phyloP scores from a whole-genome alignment of 352 stramenopile genomes.

The Globisporangium nunn region DNA sequence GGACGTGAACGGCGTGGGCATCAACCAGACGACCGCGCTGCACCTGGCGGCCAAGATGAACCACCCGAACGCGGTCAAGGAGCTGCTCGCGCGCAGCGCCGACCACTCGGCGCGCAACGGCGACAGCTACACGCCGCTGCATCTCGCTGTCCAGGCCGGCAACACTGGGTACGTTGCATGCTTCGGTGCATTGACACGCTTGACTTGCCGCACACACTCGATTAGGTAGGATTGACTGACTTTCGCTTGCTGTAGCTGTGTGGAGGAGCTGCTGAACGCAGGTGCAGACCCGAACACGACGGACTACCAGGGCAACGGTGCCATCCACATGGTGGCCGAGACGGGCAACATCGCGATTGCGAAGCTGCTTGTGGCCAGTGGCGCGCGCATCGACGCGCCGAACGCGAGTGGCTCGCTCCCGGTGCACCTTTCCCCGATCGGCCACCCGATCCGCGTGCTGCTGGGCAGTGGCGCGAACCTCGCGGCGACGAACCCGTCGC shows the following conservation, averaged over 20 bases:
- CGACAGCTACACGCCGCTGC: slow-evolving; percentile 77
- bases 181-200: too few relatives aligned
- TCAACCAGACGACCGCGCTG: slow-evolving; percentile 81
- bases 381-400: slow-evolving; percentile 60
- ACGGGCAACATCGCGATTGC: slow-evolving; percentile 70
- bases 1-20: slow-evolving; percentile 81
- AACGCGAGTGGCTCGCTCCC: slow-evolving; percentile 79
- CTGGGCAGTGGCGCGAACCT: slow-evolving; percentile 65
- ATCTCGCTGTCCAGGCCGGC: slow-evolving; percentile 63
- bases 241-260: slow-evolving; percentile 24
- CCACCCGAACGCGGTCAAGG: slow-evolving; percentile 67
- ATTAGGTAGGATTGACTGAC: too few relatives aligned
- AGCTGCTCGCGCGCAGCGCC: slow-evolving; percentile 59
- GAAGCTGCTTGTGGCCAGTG: slow-evolving; percentile 69
- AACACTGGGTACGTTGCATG: slow-evolving; percentile 42
- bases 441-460: slow-evolving; percentile 77
- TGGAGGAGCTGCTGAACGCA: slow-evolving; percentile 64
- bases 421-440: slow-evolving; percentile 81
- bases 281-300: slow-evolving; percentile 74
- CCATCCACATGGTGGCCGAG: slow-evolving; percentile 78
- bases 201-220: background rate
- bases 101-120: slow-evolving; percentile 61
- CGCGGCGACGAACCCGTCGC: slow-evolving; percentile 61
- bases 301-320: slow-evolving; percentile 76
- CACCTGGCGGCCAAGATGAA: slow-evolving; percentile 74